phyloP scores from a whole-genome alignment of 176 grass and related monocot species.

The Bolboschoenus planiculmis region DNA sequence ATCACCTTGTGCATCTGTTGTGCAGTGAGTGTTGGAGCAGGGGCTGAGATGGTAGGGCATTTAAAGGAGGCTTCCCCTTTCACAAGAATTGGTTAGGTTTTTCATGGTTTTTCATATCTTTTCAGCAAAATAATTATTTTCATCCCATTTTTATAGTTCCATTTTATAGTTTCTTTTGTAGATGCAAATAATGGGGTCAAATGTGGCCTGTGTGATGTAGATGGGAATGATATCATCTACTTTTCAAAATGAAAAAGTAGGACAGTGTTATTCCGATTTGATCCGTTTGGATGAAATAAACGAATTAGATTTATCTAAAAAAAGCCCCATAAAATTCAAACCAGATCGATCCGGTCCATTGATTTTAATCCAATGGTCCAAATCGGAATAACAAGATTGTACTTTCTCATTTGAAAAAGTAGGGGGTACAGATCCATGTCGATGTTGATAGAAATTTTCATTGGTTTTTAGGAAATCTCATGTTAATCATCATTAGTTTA shows the following conservation, averaged over 20 bases:
- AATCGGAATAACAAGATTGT: too few species aligned
- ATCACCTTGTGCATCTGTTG: constrained; percentile 47
- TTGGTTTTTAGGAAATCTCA: neutral
- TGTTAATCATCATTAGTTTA: neutral
- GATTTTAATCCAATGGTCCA: too few species aligned
- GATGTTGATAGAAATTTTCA: neutral
- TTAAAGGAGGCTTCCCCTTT: constrained; percentile 46
- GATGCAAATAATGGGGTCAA: neutral
- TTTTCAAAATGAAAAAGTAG: too few species aligned
- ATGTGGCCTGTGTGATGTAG: neutral
- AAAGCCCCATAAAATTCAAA: too few species aligned
- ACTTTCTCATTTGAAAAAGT: too few species aligned
- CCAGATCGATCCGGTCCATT: too few species aligned
- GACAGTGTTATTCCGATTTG: too few species aligned
- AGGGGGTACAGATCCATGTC: too few species aligned
- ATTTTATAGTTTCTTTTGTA: neutral
- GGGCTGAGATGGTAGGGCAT: constrained; percentile 57
- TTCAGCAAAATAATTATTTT: neutral
- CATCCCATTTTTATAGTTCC: neutral
- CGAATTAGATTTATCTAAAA: too few species aligned
- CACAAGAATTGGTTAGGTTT: constrained; percentile 42
- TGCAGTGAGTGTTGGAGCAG: constrained; percentile 57
- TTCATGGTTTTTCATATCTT: neutral
- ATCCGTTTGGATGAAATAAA: too few species aligned
- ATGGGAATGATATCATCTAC: too few species aligned